These are phyloP conservation scores for Phaeosphaeriaceae sp. DNA, from an alignment of 2,329 filamentous ascomycete species.

Conservation along the genomic window DNA sequence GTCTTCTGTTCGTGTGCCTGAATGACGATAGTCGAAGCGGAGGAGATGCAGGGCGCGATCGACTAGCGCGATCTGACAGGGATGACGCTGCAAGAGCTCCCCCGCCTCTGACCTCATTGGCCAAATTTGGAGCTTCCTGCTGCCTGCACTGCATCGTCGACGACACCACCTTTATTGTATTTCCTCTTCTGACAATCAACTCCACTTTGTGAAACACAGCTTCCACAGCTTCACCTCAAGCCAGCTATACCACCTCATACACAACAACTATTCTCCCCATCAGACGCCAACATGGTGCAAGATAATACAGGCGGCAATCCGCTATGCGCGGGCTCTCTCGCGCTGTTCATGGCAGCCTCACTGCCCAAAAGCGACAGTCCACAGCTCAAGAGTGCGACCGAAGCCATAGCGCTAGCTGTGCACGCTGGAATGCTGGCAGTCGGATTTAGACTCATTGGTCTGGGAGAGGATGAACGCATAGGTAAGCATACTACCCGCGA, in stretches of 20 bases:
- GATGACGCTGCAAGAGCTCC: conserved; percentile 7
- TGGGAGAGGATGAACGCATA: conserved; percentile 81
- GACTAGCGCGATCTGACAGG: conserved; percentile 2
- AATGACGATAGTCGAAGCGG: not conserved
- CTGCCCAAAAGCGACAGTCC: conserved; percentile 49
- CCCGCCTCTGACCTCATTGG: conserved; percentile 34
- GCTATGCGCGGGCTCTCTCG: conserved; percentile 53
- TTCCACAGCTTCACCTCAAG: not conserved
- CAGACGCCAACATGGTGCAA: conserved; percentile 30
- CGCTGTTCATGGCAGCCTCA: conserved; percentile 53
- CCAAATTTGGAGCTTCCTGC: conserved; percentile 6
- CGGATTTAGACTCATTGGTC: conserved; percentile 80
- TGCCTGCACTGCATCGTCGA: conserved; percentile 8
- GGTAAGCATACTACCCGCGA: conserved; percentile 54
- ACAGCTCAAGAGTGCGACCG: conserved; percentile 72
- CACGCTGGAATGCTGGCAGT: conserved; percentile 84
- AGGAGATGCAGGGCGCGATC: conserved; percentile 1
- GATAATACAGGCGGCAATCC: conserved; percentile 48
- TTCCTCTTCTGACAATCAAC: not conserved
- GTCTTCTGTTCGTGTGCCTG: not conserved
- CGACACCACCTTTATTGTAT: not conserved
- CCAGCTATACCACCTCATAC: not conserved
- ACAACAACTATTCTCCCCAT: not conserved
- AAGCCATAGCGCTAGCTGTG: conserved; percentile 82
- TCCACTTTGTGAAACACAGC: not conserved